Percentiles rank a stretch among this genome's conserved stretches.
Conservation (phyloP, 805 yeast genomes). For the Wickerhamiella siamensis region DNA sequence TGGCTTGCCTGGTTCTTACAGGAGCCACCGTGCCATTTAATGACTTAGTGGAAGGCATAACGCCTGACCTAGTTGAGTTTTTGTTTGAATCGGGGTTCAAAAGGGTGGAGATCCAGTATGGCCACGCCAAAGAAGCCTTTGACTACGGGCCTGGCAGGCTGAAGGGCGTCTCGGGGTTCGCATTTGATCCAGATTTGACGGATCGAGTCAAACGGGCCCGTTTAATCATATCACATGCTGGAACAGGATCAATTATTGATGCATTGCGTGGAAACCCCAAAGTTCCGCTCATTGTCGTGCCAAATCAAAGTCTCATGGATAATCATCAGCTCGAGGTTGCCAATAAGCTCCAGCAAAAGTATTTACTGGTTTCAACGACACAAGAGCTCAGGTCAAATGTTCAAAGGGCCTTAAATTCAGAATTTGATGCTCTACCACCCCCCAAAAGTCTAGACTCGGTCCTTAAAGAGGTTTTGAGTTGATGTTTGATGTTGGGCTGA, state of each 20-base stretch:
- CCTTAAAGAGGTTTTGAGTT: background rate
- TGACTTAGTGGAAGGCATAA: constrained; percentile 35
- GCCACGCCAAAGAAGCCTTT: constrained; percentile 27
- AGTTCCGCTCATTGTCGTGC: constrained; percentile 53
- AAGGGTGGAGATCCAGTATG: constrained; percentile 45
- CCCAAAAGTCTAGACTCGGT: background rate
- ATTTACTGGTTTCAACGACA: background rate
- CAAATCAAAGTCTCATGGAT: constrained; percentile 63
- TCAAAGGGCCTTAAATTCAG: background rate
- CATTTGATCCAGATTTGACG: constrained; percentile 31
- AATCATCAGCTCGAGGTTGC: constrained; percentile 80
- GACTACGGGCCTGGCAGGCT: constrained; percentile 10
- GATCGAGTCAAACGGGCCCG: constrained; percentile 34
- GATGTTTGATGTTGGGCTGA: background rate
- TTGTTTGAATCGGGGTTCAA: constrained; percentile 29
- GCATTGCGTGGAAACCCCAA: constrained; percentile 33
- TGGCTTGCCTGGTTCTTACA: constrained; percentile 45
- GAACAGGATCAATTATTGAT: constrained; percentile 84
- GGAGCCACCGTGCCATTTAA: constrained; percentile 87
- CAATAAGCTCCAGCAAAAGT: constrained; percentile 26
- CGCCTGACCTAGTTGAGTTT: constrained; percentile 26
- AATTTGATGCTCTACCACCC: background rate
- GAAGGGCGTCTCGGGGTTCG: constrained; percentile 31
- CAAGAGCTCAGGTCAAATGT: background rate
- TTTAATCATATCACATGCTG: constrained; percentile 75